These are phyloP conservation scores for Coprinopsis marcescibilis DNA, from an alignment of 768 basidiomycete genomes.

Conservation along the genomic window DNA sequence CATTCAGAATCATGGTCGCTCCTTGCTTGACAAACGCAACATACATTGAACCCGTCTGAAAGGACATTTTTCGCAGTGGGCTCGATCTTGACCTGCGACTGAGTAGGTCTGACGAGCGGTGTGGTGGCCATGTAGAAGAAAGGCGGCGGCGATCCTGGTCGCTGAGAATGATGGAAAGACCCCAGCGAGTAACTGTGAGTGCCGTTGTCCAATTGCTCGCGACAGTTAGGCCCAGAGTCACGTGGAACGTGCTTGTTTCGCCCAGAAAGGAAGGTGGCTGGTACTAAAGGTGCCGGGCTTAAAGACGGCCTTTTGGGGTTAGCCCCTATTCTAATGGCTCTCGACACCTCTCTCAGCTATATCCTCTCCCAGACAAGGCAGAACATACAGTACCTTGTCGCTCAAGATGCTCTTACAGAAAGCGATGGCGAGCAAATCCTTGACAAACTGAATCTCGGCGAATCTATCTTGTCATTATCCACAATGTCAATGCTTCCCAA, in stretches of 20 bases:
- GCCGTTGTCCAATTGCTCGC: background rate
- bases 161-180: background rate
- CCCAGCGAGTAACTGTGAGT: background rate
- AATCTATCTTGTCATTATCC: background rate
- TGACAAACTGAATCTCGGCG: constrained; percentile 28
- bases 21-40: constrained; percentile 9
- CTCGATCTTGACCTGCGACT: constrained; percentile 32
- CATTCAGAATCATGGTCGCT: background rate
- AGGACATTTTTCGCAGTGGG: constrained; percentile 31
- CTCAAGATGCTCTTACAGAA: constrained; percentile 40
- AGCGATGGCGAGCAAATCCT: constrained; percentile 43
- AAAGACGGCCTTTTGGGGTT: background rate
- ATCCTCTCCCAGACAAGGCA: constrained; percentile 49
- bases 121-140: constrained; percentile 16
- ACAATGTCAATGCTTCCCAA: constrained; percentile 7
- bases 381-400: constrained; percentile 49
- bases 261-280: no score
- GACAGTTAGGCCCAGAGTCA: no score
- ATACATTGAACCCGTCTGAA: constrained; percentile 42
- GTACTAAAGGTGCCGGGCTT: no score
- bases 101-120: constrained; percentile 30
- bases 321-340: background rate
- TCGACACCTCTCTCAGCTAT: constrained; percentile 32
- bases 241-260: no score
- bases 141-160: background rate